phyloP scores from a whole-genome alignment of 2,329 filamentous ascomycete species.

The Alternaria sp. region DNA sequence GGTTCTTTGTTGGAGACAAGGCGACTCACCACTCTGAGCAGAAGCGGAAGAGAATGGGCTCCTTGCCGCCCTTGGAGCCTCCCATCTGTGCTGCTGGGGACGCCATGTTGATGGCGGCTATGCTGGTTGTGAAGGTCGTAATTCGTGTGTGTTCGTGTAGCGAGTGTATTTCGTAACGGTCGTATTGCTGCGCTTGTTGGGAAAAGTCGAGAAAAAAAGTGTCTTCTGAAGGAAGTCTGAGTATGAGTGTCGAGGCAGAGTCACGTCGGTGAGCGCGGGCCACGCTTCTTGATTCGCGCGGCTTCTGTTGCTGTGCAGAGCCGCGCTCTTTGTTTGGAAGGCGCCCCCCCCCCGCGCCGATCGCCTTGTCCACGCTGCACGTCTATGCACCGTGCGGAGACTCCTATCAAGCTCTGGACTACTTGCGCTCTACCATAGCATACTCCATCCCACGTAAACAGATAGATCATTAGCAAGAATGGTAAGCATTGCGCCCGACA shows the following conservation, averaged over 20 bases:
- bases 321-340: constrained; percentile 19
- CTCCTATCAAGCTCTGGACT: constrained; percentile 12
- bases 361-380: constrained; percentile 26
- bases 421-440: constrained; percentile 1
- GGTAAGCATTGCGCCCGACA: constrained; percentile 36
- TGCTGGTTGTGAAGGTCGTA: not conserved
- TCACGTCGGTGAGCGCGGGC: constrained; percentile 13
- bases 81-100: constrained; percentile 45
- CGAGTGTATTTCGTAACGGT: constrained; percentile 3
- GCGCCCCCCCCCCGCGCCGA: constrained; percentile 35
- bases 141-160: constrained; percentile 1
- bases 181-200: not conserved
- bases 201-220: constrained; percentile 1
- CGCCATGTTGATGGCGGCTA: constrained; percentile 38
- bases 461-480: constrained; percentile 26
- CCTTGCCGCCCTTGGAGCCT: constrained; percentile 55
- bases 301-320: constrained; percentile 11
- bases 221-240: not conserved
- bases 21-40: constrained; percentile 85
- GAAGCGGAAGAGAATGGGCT: constrained; percentile 96
- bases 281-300: constrained; percentile 18
- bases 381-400: constrained; percentile 7
- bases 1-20: not conserved
- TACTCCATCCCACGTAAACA: constrained; percentile 7
- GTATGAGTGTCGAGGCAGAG: constrained; percentile 1